Base-by-base conservation (phyloP, 169 alveolate genomes). In the Besnoitia besnoiti region DNA sequence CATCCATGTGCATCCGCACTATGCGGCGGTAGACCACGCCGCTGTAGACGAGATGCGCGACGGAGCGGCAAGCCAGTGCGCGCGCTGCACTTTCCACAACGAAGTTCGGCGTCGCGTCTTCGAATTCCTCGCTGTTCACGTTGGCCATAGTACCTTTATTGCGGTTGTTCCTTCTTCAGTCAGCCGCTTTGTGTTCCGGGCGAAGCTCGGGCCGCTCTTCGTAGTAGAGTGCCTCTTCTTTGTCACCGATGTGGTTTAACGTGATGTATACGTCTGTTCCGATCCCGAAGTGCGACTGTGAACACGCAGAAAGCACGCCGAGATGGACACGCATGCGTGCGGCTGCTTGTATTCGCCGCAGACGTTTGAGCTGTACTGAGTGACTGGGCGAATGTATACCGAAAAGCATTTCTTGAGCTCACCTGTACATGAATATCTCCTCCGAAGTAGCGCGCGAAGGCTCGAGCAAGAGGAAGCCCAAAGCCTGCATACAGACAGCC, bases 181-280 rank as follows among this genome's bases (percentile, higher is more conserved):
- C 67, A 19, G 67, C 3, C 67, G 27, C 67, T 55, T 55, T 55
- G 67, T 55, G 92, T 16, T 39, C 87, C 73, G 8, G 33, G 5
- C 73, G 62, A 44, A 90, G 80, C 50, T 90, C 93, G 40, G 90
- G 89, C 24, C 77, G 62, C 80, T 90, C 93, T n/a, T 73, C 87
- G 75, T 50, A 75, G 46, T 33, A 37, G 16, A 90, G 84, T 4
- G 90, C 90, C 50, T 90, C 93, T 33, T 47, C 93, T 47, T 90
- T 55, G 84, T 90, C 93, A 4, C 93, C 93, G 51, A 90, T 90
- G 84, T 90, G 93, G 47, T 75, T 77, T 50, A 90, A n/a, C 35
- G 93, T 80, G 84, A 90, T 47, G 85, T 76, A 76, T 62, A 90
- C 93, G 88, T 90, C 93, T 10, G 93, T 90, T 14, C 93, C 93